Percentiles rank a stretch among this genome's conserved stretches.
Conservation (phyloP, 208 protist genomes). For the Leptomonas pyrrhocoris region DNA sequence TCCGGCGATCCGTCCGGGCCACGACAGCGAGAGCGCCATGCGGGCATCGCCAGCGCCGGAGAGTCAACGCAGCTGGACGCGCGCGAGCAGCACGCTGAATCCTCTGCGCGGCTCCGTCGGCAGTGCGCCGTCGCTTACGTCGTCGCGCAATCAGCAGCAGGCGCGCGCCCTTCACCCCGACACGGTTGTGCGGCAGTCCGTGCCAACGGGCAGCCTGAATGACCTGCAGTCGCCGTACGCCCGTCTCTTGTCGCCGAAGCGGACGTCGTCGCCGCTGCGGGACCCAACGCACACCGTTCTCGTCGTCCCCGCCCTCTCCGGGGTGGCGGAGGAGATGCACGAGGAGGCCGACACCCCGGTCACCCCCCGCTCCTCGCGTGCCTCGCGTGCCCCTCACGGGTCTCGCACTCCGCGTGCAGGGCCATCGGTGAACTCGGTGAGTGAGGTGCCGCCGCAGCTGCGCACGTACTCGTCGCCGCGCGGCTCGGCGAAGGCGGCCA, state of each 20-base stretch:
- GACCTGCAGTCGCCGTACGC: conserved; percentile 29
- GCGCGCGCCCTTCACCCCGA: conserved; percentile 23
- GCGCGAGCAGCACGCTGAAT: background rate
- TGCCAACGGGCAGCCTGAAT: conserved; percentile 21
- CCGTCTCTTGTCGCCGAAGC: conserved; percentile 22
- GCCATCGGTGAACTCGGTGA: background rate
- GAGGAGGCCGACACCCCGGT: conserved; percentile 1
- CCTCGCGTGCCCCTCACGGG: background rate
- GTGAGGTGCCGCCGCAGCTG: conserved; percentile 20
- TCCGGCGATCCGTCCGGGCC: conserved; percentile 14
- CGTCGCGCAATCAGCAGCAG: conserved; percentile 10
- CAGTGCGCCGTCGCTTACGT: conserved; percentile 1
- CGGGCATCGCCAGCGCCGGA: conserved; percentile 7
- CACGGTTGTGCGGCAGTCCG: conserved; percentile 21
- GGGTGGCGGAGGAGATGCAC: conserved; percentile 1
- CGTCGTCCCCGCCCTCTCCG: conserved; percentile 9
- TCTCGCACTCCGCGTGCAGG: conserved; percentile 2
- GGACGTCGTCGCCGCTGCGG: conserved; percentile 20
- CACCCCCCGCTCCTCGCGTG: conserved; percentile 7
- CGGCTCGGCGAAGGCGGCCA: background rate
- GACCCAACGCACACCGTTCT: conserved; percentile 16
- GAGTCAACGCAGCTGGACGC: conserved; percentile 12
- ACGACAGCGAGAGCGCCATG: conserved; percentile 1
- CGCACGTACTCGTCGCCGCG: conserved; percentile 33
- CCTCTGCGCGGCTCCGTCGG: conserved; percentile 1